Base-by-base conservation (phyloP, 2,329 filamentous ascomycete genomes). In the Aspergillus sp. region DNA sequence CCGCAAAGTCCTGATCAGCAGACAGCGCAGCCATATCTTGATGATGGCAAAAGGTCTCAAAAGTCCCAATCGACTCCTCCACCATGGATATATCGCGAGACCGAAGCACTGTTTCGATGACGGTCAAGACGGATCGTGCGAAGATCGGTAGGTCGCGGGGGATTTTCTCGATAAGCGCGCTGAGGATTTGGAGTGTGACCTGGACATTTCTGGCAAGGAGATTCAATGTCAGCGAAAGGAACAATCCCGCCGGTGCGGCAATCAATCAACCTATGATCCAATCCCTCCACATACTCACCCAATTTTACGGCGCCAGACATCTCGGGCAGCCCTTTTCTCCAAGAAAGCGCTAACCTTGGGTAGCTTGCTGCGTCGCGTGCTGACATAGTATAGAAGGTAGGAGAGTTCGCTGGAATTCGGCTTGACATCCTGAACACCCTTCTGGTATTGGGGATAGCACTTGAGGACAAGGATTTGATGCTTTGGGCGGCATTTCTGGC, bases 321-420 rank as follows among this genome's bases (percentile, higher is more conserved):
- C 95, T 70, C 87, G 89, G 61, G 90, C 90, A 21, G 91, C 95
- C 80, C 93, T 91, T 81, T 93, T 96, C 79, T 98, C 93, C 64
- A 99, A 83, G 72, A 97, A 99, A 67, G 87, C 87, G 74, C 91
- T 92, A 65, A 99, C 93, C 78, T 99, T 99, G 70, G 95, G 91
- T 67, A 98, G 87, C 82, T 98, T 99, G 77, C 90, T 93, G 64
- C 91, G 88, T 60, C 93, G 90, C 67, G 93, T 96, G 72, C 90
- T 96, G 61, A 91, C 92, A 81, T 99, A 98, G 83, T 96, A 98
- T 55, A 98, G 86, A 64, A 99, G 85, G 74, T 98, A 98, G 77
- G 91, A 96, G 62, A 99, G 86, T 81, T 99, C 95, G 78, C 91
- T 96, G 65, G 91, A 91, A 77, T 98, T 98, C 45, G 95, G 93